Evolutionary conservation across 2,329 filamentous ascomycete genomes (phyloP).

Genomic region (Sarocladium strictum): DNA sequence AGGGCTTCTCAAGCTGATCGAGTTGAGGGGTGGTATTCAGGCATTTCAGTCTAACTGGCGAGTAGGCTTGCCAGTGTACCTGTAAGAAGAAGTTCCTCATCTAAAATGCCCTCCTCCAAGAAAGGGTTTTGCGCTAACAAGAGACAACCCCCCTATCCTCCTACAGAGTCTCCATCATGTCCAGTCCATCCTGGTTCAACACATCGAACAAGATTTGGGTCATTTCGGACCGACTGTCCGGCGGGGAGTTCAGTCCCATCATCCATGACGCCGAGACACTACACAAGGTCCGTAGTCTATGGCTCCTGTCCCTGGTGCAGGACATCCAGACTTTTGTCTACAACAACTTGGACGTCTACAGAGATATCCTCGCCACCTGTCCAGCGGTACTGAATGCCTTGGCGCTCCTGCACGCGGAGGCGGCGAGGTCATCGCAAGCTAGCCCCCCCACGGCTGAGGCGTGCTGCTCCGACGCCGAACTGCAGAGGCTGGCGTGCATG

Average conservation of each 20-base stretch:
- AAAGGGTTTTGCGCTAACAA: no score
- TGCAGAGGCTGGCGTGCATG: slow-evolving; percentile 5
- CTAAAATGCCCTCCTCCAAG: no score
- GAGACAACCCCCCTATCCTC: not conserved
- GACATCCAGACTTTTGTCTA: slow-evolving; percentile 8
- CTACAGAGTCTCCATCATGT: slow-evolving; percentile 8
- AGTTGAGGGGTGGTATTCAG: slow-evolving; percentile 8
- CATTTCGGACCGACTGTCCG: not conserved
- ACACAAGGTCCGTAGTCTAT: slow-evolving; percentile 7
- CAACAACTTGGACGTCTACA: not conserved
- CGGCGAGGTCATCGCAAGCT: not conserved
- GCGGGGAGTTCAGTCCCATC: not conserved
- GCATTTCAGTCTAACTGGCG: slow-evolving; percentile 6
- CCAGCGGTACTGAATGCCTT: not conserved
- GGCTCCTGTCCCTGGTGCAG: slow-evolving; percentile 10
- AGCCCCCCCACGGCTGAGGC: not conserved
- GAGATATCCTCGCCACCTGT: not conserved
- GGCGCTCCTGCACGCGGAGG: not conserved
- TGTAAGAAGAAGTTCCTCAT: not conserved
- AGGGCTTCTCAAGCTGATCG: slow-evolving; percentile 1
- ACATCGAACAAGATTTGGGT: slow-evolving; percentile 8
- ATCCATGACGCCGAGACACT: not conserved
- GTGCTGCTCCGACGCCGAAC: not conserved
- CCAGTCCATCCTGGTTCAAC: slow-evolving; percentile 9
- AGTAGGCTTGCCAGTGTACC: slow-evolving; percentile 5